Percentiles rank a stretch among this genome's conserved stretches.
These are phyloP conservation scores for Cladosporium velox DNA, from an alignment of 2,329 filamentous ascomycete genomes.

Conservation along the genomic window DNA sequence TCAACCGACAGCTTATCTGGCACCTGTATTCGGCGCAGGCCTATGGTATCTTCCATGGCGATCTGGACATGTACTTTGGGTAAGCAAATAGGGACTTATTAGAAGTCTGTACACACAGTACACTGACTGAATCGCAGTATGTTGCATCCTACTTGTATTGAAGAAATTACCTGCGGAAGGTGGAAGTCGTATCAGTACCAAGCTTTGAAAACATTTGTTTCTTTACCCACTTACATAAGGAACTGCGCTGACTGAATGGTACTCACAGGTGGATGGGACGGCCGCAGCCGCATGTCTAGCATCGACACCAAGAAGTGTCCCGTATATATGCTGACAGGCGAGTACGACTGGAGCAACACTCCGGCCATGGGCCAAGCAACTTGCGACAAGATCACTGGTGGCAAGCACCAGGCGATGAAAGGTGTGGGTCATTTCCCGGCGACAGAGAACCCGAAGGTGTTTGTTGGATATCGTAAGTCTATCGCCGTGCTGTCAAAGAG, in stretches of 20 bases:
- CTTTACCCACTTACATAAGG: neutral
- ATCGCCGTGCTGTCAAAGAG: neutral
- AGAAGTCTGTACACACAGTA: no score
- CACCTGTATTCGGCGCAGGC: constrained; percentile 53
- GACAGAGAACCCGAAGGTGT: constrained; percentile 43
- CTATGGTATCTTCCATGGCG: constrained; percentile 55
- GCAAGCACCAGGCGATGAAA: constrained; percentile 48
- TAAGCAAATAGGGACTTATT: neutral
- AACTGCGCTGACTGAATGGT: neutral
- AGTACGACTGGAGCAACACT: constrained; percentile 53
- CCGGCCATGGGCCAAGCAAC: constrained; percentile 50
- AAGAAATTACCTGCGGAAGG: neutral
- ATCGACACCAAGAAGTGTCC: constrained; percentile 54
- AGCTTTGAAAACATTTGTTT: neutral
- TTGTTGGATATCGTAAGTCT: constrained; percentile 35
- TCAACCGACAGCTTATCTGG: constrained; percentile 53
- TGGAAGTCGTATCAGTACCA: neutral
- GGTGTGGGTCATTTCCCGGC: constrained; percentile 52
- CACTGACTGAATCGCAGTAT: constrained; percentile 1
- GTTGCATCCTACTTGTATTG: neutral
- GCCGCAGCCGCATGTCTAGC: constrained; percentile 44
- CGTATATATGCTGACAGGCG: constrained; percentile 54
- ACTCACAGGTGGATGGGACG: constrained; percentile 46
- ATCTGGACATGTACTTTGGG: constrained; percentile 41
- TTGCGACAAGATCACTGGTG: constrained; percentile 51